Base-by-base conservation (phyloP, 208 protist genomes). In the Perkinsela sp. region DNA sequence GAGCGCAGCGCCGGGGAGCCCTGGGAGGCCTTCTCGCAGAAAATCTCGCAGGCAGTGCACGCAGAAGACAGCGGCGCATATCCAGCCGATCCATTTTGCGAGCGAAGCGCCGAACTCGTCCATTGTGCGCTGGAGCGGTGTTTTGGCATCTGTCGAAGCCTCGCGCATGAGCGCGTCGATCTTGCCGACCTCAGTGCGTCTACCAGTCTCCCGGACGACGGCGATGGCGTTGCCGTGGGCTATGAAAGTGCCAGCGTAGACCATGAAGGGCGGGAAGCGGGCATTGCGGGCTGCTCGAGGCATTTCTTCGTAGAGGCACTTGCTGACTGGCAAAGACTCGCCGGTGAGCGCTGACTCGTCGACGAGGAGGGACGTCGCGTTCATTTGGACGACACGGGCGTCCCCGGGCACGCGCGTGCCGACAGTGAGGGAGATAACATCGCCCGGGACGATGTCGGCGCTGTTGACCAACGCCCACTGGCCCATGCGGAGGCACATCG, bases 371-470 rank as follows among this genome's bases (percentile, higher is more conserved):
- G 88, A 95, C 28, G 81, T 93, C 69, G 88, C 91, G 6, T 84
- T 68, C 22, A 96, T 72, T 30, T 82, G 29, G 16, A 91, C 1
- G 1, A 98, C 66, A 31, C 92, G 90, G 57, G 93, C 74, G 73
- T 98, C 95, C 0, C 94, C 94, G 0, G 95, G 89, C 15, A 97
- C 85, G 66, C 93, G 84, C 71, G 95, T 89, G 13, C 94, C 94
- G 22, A 90, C 89, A 15, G 76, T 70, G n/a, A 97, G 73, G 31
- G 91, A 71, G 13, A 97, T 79, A 28, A 98, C 71, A 73, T 98
- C 96, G 16, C 94, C 94, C 0, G 85, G 86, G 0, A 98, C 95
- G 28, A 97, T 71, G 29, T 94, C 82, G 28, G 81, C 72, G 0
- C 89, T 79, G 0, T 72, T 69, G 1, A 94, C 71, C 15, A 73